Percentiles rank a stretch among this genome's conserved stretches.
These are phyloP conservation scores for Wickerhamia fluorescens DNA, from an alignment of 805 yeast species.

Conservation along the genomic window DNA sequence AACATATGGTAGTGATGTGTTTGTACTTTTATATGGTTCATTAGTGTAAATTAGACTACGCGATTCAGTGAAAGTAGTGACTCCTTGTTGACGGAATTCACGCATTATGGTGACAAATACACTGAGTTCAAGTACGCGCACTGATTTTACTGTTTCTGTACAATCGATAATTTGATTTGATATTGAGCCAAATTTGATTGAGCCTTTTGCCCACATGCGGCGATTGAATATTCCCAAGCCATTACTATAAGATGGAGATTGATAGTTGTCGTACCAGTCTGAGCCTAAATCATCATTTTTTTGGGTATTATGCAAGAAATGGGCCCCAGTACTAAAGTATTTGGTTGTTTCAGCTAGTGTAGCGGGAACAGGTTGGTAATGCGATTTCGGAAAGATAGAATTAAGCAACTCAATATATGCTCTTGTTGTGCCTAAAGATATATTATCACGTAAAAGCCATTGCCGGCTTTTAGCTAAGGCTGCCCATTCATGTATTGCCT, in stretches of 20 bases:
- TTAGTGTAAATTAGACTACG: conserved; percentile 60
- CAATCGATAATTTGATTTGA: conserved; percentile 26
- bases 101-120: conserved; percentile 54
- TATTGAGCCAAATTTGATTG: conserved; percentile 33
- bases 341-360: neutral
- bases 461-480: conserved; percentile 7
- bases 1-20: too few species aligned
- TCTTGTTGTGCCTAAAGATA: conserved; percentile 13
- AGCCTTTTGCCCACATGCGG: conserved; percentile 79
- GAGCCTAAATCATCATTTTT: conserved; percentile 38
- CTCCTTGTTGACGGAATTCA: conserved; percentile 24
- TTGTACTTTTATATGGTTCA: conserved; percentile 14
- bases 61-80: conserved; percentile 38
- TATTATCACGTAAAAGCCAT: conserved; percentile 16
- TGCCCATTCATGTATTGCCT: conserved; percentile 16
- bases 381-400: conserved; percentile 1
- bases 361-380: neutral
- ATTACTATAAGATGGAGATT: conserved; percentile 43
- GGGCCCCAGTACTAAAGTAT: conserved; percentile 41
- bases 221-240: conserved; percentile 34
- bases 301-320: conserved; percentile 64
- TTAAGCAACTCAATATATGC: conserved; percentile 13
- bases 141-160: conserved; percentile 42
- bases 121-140: conserved; percentile 28
- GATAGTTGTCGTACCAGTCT: conserved; percentile 81